Conservation (phyloP, 2,329 filamentous ascomycete species). For the Neonectria ditissima region DNA sequence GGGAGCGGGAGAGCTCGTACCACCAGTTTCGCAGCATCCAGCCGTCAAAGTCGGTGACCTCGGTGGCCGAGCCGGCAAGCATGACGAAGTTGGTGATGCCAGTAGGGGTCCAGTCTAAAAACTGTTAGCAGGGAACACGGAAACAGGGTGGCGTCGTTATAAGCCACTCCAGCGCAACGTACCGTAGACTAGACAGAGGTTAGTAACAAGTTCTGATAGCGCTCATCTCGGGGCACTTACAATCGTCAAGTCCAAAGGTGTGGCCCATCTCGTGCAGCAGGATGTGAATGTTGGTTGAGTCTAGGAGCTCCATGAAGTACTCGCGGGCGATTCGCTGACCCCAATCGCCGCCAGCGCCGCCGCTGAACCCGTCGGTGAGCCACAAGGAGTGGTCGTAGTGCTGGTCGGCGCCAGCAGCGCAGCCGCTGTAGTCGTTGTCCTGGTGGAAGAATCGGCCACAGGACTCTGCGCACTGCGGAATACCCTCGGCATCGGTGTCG, state of each 20-base stretch:
- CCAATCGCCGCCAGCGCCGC: conserved; percentile 61
- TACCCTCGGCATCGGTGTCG: conserved; percentile 52
- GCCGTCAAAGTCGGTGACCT: conserved; percentile 61
- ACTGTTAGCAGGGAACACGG: conserved; percentile 4
- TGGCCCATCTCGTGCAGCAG: conserved; percentile 61
- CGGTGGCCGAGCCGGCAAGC: conserved; percentile 55
- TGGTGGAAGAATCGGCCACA: conserved; percentile 61
- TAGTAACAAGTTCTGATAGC: not conserved
- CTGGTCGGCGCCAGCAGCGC: conserved; percentile 47
- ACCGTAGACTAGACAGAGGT: conserved; percentile 33
- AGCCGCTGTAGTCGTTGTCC: conserved; percentile 55
- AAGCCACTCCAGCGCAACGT: conserved; percentile 7
- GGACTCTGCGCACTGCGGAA: conserved; percentile 54
- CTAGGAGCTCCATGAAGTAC: conserved; percentile 55
- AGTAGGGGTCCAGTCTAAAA: conserved; percentile 55
- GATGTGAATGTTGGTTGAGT: conserved; percentile 56
- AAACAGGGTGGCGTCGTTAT: not conserved
- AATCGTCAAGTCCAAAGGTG: conserved; percentile 58
- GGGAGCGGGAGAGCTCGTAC: conserved; percentile 49
- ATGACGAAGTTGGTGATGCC: conserved; percentile 59
- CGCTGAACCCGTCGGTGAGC: conserved; percentile 59
- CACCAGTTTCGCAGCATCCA: conserved; percentile 64
- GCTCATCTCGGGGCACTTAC: conserved; percentile 19
- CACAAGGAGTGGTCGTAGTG: conserved; percentile 61
- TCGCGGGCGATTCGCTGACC: conserved; percentile 58